These are phyloP conservation scores for Sistotremastrum niveocremeum DNA, from an alignment of 768 basidiomycete genomes.

Conservation along the genomic window DNA sequence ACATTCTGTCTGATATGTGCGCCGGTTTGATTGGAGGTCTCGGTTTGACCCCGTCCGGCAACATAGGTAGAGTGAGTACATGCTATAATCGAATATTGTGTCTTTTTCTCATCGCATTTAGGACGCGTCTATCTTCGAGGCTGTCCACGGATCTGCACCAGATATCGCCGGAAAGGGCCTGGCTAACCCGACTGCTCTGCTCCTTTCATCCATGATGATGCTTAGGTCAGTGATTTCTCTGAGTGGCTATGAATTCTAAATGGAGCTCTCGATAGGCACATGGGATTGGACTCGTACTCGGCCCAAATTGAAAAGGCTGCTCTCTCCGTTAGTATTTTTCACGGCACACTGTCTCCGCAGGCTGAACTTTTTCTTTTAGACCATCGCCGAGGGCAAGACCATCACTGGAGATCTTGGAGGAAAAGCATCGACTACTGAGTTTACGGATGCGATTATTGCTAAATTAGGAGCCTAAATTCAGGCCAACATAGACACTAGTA, in stretches of 20 bases:
- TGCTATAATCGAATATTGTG: slow-evolving; percentile 2
- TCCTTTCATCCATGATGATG: slow-evolving; percentile 97
- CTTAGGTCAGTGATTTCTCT: slow-evolving; percentile 45
- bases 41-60: slow-evolving; percentile 93
- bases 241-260: slow-evolving; percentile 12
- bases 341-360: slow-evolving; percentile 1
- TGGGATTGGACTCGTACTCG: slow-evolving; percentile 77
- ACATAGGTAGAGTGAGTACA: slow-evolving; percentile 75
- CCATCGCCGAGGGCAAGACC: slow-evolving; percentile 89
- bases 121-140: slow-evolving; percentile 99
- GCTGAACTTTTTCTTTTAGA: slow-evolving; percentile 33
- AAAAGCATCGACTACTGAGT: slow-evolving; percentile 78
- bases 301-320: slow-evolving; percentile 86
- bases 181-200: slow-evolving; percentile 98
- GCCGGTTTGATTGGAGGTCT: slow-evolving; percentile 97
- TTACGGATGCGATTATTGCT: slow-evolving; percentile 74
- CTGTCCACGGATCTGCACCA: slow-evolving; percentile 98
- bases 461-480: slow-evolving; percentile 30
- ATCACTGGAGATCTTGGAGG: slow-evolving; percentile 97
- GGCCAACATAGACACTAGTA: neutral
- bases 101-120: slow-evolving; percentile 19
- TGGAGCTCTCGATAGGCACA: slow-evolving; percentile 48
- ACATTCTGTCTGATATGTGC: slow-evolving; percentile 96
- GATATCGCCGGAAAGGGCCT: slow-evolving; percentile 94
- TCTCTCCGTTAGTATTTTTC: slow-evolving; percentile 48